A percentile compares a stretch with the other conserved stretches of the same genome.
Conservation (phyloP, 2,329 filamentous ascomycete genomes). For the Xylaria sp. region DNA sequence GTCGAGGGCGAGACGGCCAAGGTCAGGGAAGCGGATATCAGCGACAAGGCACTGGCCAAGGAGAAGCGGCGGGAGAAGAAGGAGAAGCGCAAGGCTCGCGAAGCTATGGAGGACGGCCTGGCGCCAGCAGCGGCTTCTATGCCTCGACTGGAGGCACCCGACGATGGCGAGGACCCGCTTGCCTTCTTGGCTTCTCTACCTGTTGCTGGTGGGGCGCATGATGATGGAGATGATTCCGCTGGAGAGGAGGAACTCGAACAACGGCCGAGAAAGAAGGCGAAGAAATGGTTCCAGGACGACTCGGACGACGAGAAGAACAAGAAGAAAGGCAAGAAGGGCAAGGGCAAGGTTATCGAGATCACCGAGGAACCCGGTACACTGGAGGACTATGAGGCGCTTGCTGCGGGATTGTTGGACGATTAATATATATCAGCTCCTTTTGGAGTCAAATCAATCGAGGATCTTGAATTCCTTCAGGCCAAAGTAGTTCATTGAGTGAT, state of each 20-base stretch:
- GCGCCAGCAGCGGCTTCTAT: constrained; percentile 45
- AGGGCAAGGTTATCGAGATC: constrained; percentile 67
- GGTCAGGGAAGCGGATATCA: constrained; percentile 78
- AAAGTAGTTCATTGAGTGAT: background rate
- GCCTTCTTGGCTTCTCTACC: constrained; percentile 68
- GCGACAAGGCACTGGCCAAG: constrained; percentile 83
- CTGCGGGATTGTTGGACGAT: constrained; percentile 73
- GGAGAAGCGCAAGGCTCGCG: constrained; percentile 76
- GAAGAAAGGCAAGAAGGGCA: constrained; percentile 58
- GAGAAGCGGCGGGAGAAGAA: constrained; percentile 81
- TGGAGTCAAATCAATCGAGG: background rate
- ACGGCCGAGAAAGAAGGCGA: constrained; percentile 69
- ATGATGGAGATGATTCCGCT: constrained; percentile 42
- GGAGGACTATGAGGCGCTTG: constrained; percentile 81
- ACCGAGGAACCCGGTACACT: constrained; percentile 78
- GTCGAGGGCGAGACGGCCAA: constrained; percentile 77
- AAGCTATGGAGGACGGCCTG: constrained; percentile 60
- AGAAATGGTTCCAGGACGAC: constrained; percentile 83
- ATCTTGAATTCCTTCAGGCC: background rate
- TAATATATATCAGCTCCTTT: constrained; percentile 23
- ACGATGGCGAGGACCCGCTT: constrained; percentile 63
- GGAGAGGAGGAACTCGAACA: constrained; percentile 52
- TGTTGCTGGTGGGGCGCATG: constrained; percentile 51
- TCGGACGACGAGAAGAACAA: constrained; percentile 60
- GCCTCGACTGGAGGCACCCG: constrained; percentile 52